Evolutionary conservation across 306 rosid genomes (phyloP).

Genomic region (Dalbergia cochinchinensis): DNA sequence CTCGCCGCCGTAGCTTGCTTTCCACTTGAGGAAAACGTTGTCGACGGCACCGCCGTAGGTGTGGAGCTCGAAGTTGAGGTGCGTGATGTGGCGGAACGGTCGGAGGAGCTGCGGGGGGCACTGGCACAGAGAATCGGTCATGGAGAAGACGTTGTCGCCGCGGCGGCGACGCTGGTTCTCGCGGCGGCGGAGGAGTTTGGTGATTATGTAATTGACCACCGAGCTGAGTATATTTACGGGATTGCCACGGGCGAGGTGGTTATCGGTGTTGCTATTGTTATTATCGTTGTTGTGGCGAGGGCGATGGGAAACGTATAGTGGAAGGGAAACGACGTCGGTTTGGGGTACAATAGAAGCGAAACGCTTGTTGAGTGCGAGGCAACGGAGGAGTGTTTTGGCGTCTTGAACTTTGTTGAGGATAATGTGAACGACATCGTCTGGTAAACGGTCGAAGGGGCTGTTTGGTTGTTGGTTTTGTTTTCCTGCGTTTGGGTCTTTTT

Average conservation of each 20-base stretch:
- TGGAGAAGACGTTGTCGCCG: background rate
- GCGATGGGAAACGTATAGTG: conserved; percentile 6
- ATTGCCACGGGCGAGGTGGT: background rate
- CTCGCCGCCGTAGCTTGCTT: conserved; percentile 47
- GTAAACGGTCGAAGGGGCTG: conserved; percentile 41
- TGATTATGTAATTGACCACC: background rate
- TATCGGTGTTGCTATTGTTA: background rate
- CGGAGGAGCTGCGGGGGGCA: background rate
- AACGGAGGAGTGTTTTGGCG: conserved; percentile 49
- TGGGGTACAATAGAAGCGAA: conserved; percentile 50
- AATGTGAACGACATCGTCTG: conserved; percentile 42
- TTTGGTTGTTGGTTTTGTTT: background rate
- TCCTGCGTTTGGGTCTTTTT: background rate
- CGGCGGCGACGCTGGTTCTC: background rate
- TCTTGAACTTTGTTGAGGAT: conserved; percentile 51
- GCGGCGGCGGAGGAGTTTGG: background rate
- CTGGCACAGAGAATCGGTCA: background rate
- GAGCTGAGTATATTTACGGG: conserved; percentile 1
- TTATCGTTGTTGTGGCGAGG: background rate
- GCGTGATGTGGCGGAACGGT: background rate
- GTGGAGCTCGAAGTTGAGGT: conserved; percentile 9
- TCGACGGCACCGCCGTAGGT: background rate
- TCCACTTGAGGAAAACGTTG: conserved; percentile 44
- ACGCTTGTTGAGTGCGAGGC: conserved; percentile 52
- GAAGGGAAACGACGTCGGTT: conserved; percentile 42